phyloP scores from a whole-genome alignment of 2,329 filamentous ascomycete genomes.

The Lasiodiplodia citricola region DNA sequence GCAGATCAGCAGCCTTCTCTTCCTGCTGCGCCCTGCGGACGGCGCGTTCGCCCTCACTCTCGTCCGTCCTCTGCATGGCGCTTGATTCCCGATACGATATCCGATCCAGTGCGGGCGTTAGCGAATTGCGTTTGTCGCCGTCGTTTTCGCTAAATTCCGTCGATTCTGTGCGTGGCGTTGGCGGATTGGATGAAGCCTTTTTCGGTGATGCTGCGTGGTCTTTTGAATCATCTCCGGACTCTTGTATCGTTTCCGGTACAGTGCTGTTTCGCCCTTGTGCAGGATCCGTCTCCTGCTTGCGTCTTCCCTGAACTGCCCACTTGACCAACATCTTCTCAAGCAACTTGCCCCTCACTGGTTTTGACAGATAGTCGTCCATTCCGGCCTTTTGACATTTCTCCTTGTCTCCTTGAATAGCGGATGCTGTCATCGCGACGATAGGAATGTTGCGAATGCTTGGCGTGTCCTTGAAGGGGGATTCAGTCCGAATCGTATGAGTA shows the following conservation, averaged over 20 bases:
- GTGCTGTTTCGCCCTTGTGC: neutral
- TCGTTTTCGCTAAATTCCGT: constrained; percentile 38
- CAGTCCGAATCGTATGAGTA: constrained; percentile 73
- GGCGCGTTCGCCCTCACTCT: constrained; percentile 53
- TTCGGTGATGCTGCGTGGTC: constrained; percentile 1
- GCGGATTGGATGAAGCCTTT: constrained; percentile 15
- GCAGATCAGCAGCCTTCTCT: constrained; percentile 59
- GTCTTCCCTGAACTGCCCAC: constrained; percentile 62
- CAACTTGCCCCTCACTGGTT: constrained; percentile 71
- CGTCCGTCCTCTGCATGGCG: constrained; percentile 47
- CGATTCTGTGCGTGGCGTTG: constrained; percentile 34
- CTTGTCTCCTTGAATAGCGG: constrained; percentile 75
- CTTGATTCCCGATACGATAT: constrained; percentile 43
- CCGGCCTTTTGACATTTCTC: constrained; percentile 76
- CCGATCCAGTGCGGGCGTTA: constrained; percentile 36
- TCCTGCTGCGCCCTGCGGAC: constrained; percentile 57
- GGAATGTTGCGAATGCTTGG: constrained; percentile 65
- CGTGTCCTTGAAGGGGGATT: constrained; percentile 66
- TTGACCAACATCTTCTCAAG: constrained; percentile 74
- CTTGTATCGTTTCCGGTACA: constrained; percentile 2
- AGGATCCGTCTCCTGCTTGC: constrained; percentile 32
- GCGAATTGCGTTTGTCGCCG: neutral
- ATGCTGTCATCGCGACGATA: constrained; percentile 83
- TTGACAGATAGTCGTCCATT: constrained; percentile 79
- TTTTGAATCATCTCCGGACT: neutral